Evolutionary conservation across 2,329 filamentous ascomycete genomes (phyloP).

Genomic region (Venturia nashicola): DNA sequence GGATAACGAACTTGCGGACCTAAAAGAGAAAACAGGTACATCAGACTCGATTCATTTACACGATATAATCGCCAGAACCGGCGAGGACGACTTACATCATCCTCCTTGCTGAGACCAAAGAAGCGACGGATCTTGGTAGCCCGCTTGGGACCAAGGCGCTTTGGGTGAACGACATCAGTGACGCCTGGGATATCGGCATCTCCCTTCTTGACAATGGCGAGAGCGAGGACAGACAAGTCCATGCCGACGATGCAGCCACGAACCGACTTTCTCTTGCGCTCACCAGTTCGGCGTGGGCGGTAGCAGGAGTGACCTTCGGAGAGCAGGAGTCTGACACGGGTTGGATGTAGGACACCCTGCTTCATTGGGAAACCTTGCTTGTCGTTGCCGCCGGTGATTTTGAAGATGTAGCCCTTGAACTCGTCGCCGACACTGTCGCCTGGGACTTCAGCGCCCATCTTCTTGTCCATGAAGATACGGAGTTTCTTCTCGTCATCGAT

Average conservation of each 20-base stretch:
- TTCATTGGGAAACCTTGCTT: conserved; percentile 99
- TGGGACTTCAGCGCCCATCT: conserved; percentile 85
- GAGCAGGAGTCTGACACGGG: conserved; percentile 95
- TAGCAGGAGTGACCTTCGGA: conserved; percentile 98
- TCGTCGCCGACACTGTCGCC: conserved; percentile 95
- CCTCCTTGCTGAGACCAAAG: conserved; percentile 99
- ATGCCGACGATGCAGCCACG: conserved; percentile 97
- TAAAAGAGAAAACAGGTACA: conserved; percentile 33
- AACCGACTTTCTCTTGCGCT: conserved; percentile 99
- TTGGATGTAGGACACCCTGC: conserved; percentile 98
- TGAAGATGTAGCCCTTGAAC: conserved; percentile 99
- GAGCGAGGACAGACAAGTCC: conserved; percentile 88
- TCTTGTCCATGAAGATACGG: conserved; percentile 97
- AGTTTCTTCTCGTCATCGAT: conserved; percentile 99
- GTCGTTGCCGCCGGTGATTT: conserved; percentile 99
- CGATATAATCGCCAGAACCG: conserved; percentile 50
- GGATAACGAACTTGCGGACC: conserved; percentile 99
- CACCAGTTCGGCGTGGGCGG: conserved; percentile 90
- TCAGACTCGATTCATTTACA: conserved; percentile 36
- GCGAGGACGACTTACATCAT: conserved; percentile 83
- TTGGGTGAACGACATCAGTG: conserved; percentile 96
- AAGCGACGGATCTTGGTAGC: conserved; percentile 99
- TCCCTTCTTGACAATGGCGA: conserved; percentile 96
- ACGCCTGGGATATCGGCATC: conserved; percentile 88
- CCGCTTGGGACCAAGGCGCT: conserved; percentile 98